Percentiles rank a stretch among this genome's conserved stretches.
Evolutionary conservation across 805 yeast species (phyloP).

Genomic region (Lipomyces oligophaga): DNA sequence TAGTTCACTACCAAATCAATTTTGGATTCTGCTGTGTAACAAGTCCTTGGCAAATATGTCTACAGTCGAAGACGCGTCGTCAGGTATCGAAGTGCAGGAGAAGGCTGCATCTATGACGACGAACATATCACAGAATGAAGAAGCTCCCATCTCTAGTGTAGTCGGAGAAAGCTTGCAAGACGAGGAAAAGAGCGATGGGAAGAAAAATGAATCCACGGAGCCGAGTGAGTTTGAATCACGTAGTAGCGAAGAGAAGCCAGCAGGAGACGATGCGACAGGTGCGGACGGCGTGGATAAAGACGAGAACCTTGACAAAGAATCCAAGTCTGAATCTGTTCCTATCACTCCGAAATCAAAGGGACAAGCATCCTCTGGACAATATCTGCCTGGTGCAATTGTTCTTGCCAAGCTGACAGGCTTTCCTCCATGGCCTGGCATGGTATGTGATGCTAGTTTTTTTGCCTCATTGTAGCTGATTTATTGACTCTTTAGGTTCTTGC

Average conservation of each 20-base stretch:
- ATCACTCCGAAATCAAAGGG: not conserved
- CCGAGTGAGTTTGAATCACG: no score
- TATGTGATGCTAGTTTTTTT: slow-evolving; percentile 32
- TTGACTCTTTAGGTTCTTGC: slow-evolving; percentile 26
- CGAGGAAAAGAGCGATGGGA: no score
- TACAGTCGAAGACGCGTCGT: no score
- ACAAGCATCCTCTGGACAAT: slow-evolving; percentile 16
- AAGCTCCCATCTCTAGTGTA: no score
- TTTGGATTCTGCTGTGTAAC: no score
- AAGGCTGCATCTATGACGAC: no score
- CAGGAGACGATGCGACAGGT: not conserved
- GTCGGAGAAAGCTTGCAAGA: no score
- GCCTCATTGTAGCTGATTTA: not conserved
- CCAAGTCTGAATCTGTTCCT: not conserved
- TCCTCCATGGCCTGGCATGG: slow-evolving; percentile 90
- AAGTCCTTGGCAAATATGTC: no score
- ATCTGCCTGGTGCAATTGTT: slow-evolving; percentile 53
- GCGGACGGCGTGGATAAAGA: not conserved
- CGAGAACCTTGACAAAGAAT: slow-evolving; percentile 2
- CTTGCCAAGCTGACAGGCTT: slow-evolving; percentile 82
- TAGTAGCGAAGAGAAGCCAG: not conserved
- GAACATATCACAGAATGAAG: no score
- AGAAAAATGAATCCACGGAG: no score
- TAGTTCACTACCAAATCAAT: no score
- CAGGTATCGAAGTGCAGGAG: no score